Percentiles rank a stretch among this genome's conserved stretches.
These are phyloP conservation scores for Fraxinus latifolia DNA, from an alignment of 305 asterid genomes.

Conservation along the genomic window DNA sequence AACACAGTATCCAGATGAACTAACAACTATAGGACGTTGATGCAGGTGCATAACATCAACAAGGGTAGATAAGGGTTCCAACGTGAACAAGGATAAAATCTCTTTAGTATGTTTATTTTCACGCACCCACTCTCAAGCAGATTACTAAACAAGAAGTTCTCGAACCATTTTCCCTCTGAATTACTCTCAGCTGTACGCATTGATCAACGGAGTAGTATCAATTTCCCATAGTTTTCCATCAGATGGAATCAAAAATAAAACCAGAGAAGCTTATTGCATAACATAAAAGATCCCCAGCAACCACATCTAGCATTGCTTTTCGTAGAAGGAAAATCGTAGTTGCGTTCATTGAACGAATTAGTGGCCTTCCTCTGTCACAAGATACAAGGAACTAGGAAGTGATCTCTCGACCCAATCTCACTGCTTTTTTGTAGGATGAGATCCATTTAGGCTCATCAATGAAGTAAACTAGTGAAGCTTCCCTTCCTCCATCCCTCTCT, in stretches of 20 bases:
- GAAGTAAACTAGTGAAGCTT: background rate
- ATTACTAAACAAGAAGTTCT: background rate
- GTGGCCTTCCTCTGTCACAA: background rate
- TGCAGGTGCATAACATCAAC: background rate
- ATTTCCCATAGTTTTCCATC: background rate
- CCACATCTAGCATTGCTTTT: background rate
- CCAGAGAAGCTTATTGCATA: background rate
- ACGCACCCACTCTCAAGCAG: background rate
- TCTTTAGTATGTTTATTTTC: background rate
- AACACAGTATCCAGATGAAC: slow-evolving; percentile 1
- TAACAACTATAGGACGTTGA: background rate
- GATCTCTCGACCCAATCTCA: background rate
- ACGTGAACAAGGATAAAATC: background rate
- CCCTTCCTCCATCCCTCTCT: background rate
- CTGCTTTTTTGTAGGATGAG: background rate
- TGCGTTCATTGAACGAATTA: background rate
- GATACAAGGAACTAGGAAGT: background rate
- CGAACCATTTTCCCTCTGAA: background rate
- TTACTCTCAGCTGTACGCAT: background rate
- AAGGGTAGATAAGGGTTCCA: background rate
- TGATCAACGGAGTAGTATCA: background rate
- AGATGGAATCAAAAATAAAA: background rate
- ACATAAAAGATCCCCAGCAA: background rate
- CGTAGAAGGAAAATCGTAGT: background rate
- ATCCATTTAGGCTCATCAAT: background rate